phyloP scores from a whole-genome alignment of 164 flowering plant species.

The Piper betle region DNA sequence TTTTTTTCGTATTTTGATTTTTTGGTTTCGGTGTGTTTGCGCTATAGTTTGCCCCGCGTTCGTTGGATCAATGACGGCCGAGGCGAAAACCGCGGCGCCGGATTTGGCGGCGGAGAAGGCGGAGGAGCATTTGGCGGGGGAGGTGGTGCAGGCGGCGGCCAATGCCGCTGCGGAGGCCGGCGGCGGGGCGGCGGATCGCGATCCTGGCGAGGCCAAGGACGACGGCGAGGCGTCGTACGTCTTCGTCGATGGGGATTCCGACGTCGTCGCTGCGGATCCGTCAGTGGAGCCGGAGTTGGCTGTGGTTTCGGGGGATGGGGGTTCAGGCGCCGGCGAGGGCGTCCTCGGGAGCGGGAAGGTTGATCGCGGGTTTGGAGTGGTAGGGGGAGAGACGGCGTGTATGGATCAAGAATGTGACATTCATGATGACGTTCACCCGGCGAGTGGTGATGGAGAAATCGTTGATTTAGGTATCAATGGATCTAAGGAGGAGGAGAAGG shows the following conservation, averaged over 20 bases:
- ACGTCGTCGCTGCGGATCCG: constrained; percentile 6
- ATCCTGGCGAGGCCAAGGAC: constrained; percentile 5
- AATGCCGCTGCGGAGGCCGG: constrained; percentile 7
- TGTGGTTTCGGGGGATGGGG: background rate
- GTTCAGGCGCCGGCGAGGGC: background rate
- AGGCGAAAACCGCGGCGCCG: constrained; percentile 4
- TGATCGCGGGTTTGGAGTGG: background rate
- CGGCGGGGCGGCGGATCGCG: constrained; percentile 7
- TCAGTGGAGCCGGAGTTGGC: constrained; percentile 1
- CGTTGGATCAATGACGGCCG: constrained; percentile 14
- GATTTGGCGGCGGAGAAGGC: constrained; percentile 6
- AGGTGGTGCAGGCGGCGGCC: constrained; percentile 8
- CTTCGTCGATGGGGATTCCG: constrained; percentile 12
- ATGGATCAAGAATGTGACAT: background rate
- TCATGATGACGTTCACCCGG: background rate
- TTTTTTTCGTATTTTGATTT: background rate
- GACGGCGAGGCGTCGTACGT: constrained; percentile 24
- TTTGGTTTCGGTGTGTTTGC: background rate
- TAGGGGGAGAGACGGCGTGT: background rate
- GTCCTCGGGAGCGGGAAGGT: background rate
- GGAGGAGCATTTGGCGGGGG: constrained; percentile 7
- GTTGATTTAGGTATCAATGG: background rate
- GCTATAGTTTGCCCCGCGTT: no score
- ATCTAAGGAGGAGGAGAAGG: background rate
- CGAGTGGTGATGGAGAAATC: background rate